Evolutionary conservation across 1,284 basidiomycete genomes (phyloP), one percentile per base, ranked within the genome.

Genomic region (Meira miltonrushii): DNA sequence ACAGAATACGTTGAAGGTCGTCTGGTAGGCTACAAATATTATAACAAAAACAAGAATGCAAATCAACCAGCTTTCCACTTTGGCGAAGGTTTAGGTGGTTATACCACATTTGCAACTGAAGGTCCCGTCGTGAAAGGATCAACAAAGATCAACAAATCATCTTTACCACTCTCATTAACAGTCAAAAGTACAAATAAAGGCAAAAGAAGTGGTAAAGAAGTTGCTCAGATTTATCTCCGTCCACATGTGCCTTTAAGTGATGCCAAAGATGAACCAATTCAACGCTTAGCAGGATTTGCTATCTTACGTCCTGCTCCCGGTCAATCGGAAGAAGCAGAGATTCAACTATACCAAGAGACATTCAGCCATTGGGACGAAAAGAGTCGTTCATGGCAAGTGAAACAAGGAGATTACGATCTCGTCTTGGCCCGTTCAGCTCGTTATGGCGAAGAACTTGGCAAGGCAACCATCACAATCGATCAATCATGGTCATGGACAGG

Each of bases 121-220:
- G 19, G 57, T n/a, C 17, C 17, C 5, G 3, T n/a, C 23, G 5
- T 41, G 12, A 23, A n/a, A 12, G 28, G 13, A 39, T 60, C 56
- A 10, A 19, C 8, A 2, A 17, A 33, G 54, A n/a, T 23, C 19
- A 21, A 17, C 3, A 39, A 17, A 4, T 46, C 17, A 7, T 33
- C 25, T n/a, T 9, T 23, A n/a, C 23, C 10, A 46, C 13, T 44
- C 49, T 15, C n/a, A 19, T 13, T 41, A 21, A 48, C 2, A n/a
- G 50, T 59, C 4, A 9, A 59, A 40, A 40, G 57, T 51, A 59
- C 15, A 21, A 59, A 59, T 44, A 59, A 39, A 11, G 56, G 58
- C 7, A 41, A 59, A 25, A 1, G 56, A 39, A 37, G 25, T 23
- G 58, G 58, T 8, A 59, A 59, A 39, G 33, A 58, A 21, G 53